Conservation (phyloP, 2,329 filamentous ascomycete genomes). For the Paraphoma sp. region DNA sequence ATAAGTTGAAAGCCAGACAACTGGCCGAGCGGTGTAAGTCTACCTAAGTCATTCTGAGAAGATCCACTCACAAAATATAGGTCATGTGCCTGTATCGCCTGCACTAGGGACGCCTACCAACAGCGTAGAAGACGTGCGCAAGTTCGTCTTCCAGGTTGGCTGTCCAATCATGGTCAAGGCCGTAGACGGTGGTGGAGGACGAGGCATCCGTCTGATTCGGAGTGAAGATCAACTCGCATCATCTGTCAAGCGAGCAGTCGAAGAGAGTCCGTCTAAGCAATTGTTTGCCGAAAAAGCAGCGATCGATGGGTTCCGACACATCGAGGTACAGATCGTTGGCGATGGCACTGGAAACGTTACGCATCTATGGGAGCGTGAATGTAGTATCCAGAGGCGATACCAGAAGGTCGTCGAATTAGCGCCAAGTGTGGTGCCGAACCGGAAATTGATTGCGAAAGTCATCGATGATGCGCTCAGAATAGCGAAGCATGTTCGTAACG, state of each 20-base stretch:
- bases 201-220: constrained; percentile 64
- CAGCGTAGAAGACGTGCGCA: constrained; percentile 50
- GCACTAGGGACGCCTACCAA: constrained; percentile 56
- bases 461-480: constrained; percentile 63
- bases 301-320: constrained; percentile 65
- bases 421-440: constrained; percentile 58
- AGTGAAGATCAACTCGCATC: constrained; percentile 53
- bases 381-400: constrained; percentile 65
- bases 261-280: constrained; percentile 64
- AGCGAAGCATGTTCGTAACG: constrained; percentile 51
- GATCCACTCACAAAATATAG: constrained; percentile 17
- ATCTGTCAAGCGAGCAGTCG: constrained; percentile 58
- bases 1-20: constrained; percentile 62
- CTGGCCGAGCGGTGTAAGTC: constrained; percentile 58
- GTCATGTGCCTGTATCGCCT: constrained; percentile 58
- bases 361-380: constrained; percentile 67
- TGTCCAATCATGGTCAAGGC: constrained; percentile 69
- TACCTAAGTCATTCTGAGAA: background rate
- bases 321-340: constrained; percentile 68
- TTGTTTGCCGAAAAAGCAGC: constrained; percentile 69
- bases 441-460: constrained; percentile 55
- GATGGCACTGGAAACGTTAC: constrained; percentile 60
- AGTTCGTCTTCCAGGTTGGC: constrained; percentile 65
- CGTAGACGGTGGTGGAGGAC: constrained; percentile 68
- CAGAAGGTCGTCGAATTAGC: constrained; percentile 68